Percentiles rank a stretch among this genome's conserved stretches.
Evolutionary conservation across 805 yeast genomes (phyloP).

Genomic region (Cyberlindnera maritima): DNA sequence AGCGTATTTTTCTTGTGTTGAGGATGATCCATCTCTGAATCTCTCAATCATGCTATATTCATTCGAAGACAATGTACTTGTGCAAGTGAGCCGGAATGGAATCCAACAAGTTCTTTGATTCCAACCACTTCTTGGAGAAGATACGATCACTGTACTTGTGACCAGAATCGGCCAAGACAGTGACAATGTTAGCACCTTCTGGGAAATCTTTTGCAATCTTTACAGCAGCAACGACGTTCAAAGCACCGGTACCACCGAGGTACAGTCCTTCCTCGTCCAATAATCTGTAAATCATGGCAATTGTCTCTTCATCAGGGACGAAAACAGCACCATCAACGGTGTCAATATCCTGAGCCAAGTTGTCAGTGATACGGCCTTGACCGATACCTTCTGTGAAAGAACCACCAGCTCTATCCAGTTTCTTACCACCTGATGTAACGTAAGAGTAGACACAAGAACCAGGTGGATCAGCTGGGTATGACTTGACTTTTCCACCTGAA

Average conservation of each 20-base stretch:
- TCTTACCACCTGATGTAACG: conserved; percentile 66
- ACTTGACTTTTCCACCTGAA: conserved; percentile 57
- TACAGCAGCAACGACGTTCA: conserved; percentile 87
- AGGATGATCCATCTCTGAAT: too few species aligned
- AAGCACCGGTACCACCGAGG: conserved; percentile 86
- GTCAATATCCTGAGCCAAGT: conserved; percentile 69
- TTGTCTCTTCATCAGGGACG: conserved; percentile 77
- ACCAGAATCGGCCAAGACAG: conserved; percentile 87
- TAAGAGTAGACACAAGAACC: conserved; percentile 84
- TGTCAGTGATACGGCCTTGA: conserved; percentile 88
- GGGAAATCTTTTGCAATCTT: conserved; percentile 75
- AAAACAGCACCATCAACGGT: conserved; percentile 77
- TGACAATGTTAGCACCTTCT: conserved; percentile 77
- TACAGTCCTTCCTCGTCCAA: conserved; percentile 89
- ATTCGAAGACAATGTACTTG: conserved; percentile 54
- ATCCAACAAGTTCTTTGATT: conserved; percentile 60
- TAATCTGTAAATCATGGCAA: conserved; percentile 78
- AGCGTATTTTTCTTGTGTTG: too few species aligned
- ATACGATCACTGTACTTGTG: conserved; percentile 83
- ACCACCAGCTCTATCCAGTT: conserved; percentile 70
- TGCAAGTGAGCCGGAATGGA: conserved; percentile 68
- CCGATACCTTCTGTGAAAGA: conserved; percentile 97
- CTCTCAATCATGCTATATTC: neutral
- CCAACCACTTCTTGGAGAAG: conserved; percentile 76
- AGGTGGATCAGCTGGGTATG: conserved; percentile 88